Conservation (phyloP, 2,329 filamentous ascomycete species). For the Emydomyces testavorans region DNA sequence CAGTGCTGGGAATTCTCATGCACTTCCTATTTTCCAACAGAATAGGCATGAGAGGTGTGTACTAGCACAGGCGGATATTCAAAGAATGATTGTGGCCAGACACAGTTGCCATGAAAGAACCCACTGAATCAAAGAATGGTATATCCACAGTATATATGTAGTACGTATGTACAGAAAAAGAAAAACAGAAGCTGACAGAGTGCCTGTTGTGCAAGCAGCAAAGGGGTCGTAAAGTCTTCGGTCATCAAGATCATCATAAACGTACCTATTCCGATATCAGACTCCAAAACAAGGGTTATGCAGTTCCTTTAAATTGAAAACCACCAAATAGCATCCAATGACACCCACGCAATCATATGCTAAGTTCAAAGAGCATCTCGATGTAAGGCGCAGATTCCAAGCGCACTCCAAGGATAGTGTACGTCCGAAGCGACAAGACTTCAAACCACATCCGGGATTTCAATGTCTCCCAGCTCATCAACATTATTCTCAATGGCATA, state of each 20-base stretch:
- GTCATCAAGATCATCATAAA: constrained; percentile 5
- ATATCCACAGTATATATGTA: no score
- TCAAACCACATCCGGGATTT: not conserved
- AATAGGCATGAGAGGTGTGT: not conserved
- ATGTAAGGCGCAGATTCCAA: not conserved
- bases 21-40: not conserved
- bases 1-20: no score
- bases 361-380: not conserved
- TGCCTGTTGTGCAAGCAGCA: not conserved
- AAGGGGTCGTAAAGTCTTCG: not conserved
- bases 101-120: not conserved
- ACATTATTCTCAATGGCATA: not conserved
- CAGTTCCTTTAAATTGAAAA: not conserved
- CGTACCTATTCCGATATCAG: constrained; percentile 1
- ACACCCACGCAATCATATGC: not conserved
- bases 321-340: not conserved
- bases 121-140: not conserved
- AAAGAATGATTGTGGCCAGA: not conserved
- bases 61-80: not conserved
- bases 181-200: not conserved
- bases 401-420: no score
- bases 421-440: no score
- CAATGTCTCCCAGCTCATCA: not conserved
- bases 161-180: constrained; percentile 1
- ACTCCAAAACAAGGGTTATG: not conserved